Conservation (phyloP, 129 eudicot species). For the Flaveria sonorensis region DNA sequence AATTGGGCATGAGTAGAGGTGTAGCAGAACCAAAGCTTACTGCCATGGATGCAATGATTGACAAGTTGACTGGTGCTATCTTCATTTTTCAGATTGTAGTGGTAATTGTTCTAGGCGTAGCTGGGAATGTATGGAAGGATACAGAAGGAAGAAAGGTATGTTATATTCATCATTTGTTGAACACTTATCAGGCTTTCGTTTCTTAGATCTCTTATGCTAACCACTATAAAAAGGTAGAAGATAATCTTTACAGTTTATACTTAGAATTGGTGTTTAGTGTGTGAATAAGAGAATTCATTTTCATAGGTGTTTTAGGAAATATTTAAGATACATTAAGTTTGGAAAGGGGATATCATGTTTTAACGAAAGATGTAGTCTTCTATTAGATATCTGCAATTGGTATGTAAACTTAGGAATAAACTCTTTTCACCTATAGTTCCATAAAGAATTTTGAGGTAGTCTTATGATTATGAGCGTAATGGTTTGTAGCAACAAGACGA, state of each 20-base stretch:
- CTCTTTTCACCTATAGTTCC: not conserved
- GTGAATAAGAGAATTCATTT: conserved; percentile 8
- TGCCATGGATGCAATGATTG: conserved; percentile 99
- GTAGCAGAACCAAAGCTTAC: conserved; percentile 99
- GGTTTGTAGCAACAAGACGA: not conserved
- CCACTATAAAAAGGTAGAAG: not conserved
- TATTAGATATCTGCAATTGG: not conserved
- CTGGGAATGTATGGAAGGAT: conserved; percentile 98
- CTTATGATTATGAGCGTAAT: not conserved
- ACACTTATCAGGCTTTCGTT: not conserved
- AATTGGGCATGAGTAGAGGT: conserved; percentile 98
- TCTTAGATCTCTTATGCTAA: conserved; percentile 21
- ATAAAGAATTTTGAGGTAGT: not conserved
- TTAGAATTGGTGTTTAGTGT: not conserved
- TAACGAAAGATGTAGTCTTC: conserved; percentile 2
- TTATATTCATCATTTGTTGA: conserved; percentile 5
- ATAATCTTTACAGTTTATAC: not conserved
- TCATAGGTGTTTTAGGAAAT: conserved; percentile 13
- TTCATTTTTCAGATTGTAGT: conserved; percentile 94
- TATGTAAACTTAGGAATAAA: not conserved
- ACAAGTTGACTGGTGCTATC: conserved; percentile 97
- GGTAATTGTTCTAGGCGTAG: conserved; percentile 87
- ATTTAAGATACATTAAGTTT: not conserved
- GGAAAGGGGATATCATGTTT: not conserved
- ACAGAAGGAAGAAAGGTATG: conserved; percentile 95